Base-by-base conservation (phyloP, 2,329 filamentous ascomycete genomes). In the Coniochaeta pulveracea region DNA sequence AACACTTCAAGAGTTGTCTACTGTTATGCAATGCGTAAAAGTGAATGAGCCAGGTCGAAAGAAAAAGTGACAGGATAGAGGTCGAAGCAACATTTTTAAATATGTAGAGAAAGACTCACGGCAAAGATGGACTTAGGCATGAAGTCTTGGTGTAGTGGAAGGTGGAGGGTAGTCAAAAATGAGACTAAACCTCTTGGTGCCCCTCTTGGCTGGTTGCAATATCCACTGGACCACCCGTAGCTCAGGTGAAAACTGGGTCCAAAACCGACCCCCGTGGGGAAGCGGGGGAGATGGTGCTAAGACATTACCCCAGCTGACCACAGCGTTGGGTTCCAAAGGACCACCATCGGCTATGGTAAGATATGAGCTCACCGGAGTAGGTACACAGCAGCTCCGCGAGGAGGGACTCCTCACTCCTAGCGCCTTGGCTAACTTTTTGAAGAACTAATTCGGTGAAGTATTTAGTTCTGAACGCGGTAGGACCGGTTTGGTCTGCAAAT, bases 281-380 rank as follows among this genome's bases (percentile, higher is more conserved):
- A 26, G 15, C 11, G 11, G 24, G 24, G 11, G 6, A 26, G 24
- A 26, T 14, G 24, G 11, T 26, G 15, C 24, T 6, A n/a, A 26
- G 6, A 26, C 24, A 7, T 6, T 7, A 23, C 21, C 21, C 24
- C 24, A 26, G 15, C 6, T 26, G 11, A 26, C 24, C 11, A 26
- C 24, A 14, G 24, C 15, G 24, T 11, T 26, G 24, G 24, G 24
- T 26, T 26, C 15, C 6, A 11, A 26, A 26, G 24, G 15, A 26
- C n/a, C 24, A 26, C 24, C 24, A 26, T 26, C 24, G 24, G 24
- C 24, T 26, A 26, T 26, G 24, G 24, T 12, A 26, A 14, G 24
- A 26, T 26, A 26, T 26, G 24, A 14, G 11, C 11, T 6, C 5
- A 26, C 24, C 6, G 24, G 24, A 26, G 15, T 26, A 26, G 24